Percentiles rank a stretch among this genome's conserved stretches.
These are phyloP conservation scores for Leishmania major DNA, from an alignment of 208 protist genomes.

Conservation along the genomic window DNA sequence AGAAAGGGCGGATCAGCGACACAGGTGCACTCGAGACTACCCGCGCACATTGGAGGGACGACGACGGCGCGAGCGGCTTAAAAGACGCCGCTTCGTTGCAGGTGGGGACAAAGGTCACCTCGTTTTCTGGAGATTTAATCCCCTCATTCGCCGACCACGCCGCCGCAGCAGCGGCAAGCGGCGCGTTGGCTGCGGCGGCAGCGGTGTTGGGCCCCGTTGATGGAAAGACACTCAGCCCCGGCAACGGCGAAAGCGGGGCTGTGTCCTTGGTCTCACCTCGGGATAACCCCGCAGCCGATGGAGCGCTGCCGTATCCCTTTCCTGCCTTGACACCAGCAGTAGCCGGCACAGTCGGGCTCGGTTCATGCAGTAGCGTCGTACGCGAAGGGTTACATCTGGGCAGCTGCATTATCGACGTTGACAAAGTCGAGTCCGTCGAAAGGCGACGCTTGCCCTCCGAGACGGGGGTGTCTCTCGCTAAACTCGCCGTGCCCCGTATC, in stretches of 20 bases:
- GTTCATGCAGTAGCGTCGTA: constrained; percentile 19
- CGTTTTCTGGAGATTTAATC: neutral
- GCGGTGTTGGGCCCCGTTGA: neutral
- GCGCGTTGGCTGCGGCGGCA: neutral
- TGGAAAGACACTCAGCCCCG: neutral
- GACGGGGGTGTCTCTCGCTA: neutral
- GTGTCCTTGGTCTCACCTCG: neutral
- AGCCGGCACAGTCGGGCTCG: constrained; percentile 5
- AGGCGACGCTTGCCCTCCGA: neutral
- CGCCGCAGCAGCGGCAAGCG: neutral
- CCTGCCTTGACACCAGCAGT: neutral
- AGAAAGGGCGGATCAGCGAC: neutral
- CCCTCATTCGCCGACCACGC: neutral
- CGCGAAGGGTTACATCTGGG: neutral
- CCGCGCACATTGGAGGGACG: neutral
- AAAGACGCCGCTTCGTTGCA: neutral
- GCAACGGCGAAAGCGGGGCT: neutral
- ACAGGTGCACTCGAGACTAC: neutral
- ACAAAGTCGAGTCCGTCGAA: neutral
- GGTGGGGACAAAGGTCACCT: too few relatives aligned
- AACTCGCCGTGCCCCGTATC: neutral
- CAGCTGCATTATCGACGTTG: neutral
- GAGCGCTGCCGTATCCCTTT: constrained; percentile 19
- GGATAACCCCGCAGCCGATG: neutral
- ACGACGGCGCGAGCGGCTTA: neutral